Percentiles rank a stretch among this genome's conserved stretches.
Conservation (phyloP, 768 basidiomycete species). For the Chalciporus sphaerocephalus region DNA sequence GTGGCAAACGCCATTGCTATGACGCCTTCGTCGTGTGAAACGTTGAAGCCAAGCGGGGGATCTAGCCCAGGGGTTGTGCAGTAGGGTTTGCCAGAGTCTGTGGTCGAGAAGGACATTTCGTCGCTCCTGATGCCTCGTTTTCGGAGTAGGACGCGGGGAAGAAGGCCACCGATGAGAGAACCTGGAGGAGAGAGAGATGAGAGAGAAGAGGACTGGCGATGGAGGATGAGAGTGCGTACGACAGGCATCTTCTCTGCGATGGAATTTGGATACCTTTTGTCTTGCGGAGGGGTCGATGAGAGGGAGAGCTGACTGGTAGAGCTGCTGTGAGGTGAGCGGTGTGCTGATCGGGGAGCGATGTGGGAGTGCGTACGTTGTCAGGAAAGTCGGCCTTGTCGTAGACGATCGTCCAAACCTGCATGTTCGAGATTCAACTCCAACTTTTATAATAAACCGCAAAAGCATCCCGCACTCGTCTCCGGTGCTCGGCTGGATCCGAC, state of each 20-base stretch:
- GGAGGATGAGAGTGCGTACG: constrained; percentile 46
- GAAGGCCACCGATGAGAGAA: constrained; percentile 63
- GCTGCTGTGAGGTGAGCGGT: constrained; percentile 35
- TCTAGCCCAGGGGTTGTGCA: constrained; percentile 43
- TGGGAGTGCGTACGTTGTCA: constrained; percentile 32
- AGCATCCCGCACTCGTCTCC: constrained; percentile 2
- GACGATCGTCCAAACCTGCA: constrained; percentile 42
- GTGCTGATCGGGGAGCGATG: background rate
- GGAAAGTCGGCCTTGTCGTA: constrained; percentile 35
- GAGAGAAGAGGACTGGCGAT: constrained; percentile 73
- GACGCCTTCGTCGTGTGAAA: constrained; percentile 74
- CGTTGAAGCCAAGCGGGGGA: constrained; percentile 70
- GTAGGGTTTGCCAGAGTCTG: constrained; percentile 72
- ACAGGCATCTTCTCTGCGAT: constrained; percentile 70
- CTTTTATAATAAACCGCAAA: constrained; percentile 5
- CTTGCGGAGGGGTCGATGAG: constrained; percentile 56
- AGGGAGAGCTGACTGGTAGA: constrained; percentile 56
- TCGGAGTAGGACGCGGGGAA: constrained; percentile 60
- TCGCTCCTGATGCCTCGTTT: constrained; percentile 49
- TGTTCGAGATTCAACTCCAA: constrained; percentile 21
- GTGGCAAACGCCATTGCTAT: constrained; percentile 59
- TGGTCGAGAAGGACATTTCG: constrained; percentile 50
- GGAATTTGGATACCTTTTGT: constrained; percentile 59
- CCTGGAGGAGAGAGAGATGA: too few species aligned
- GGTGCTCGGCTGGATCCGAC: constrained; percentile 6